These are phyloP conservation scores for Isoetes taiwanensis DNA, from an alignment of 75 land plant species.

Conservation along the genomic window DNA sequence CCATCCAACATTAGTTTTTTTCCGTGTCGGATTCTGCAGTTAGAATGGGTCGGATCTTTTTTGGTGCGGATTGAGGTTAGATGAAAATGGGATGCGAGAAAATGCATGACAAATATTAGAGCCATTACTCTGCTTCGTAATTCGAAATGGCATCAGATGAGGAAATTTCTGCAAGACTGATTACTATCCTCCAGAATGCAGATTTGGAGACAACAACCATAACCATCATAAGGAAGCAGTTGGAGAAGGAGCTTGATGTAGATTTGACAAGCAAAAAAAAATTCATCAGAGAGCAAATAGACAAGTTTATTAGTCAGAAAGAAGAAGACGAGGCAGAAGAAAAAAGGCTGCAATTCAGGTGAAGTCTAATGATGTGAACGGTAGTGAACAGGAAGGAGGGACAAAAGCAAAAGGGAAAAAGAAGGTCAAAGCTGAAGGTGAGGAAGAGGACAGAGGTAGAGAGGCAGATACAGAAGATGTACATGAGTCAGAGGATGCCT, in stretches of 20 bases:
- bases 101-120: too few species aligned
- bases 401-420: constrained; percentile 4
- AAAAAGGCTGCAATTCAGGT: too few species aligned
- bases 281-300: constrained; percentile 75
- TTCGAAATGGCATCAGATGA: constrained; percentile 71
- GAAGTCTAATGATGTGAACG: background rate
- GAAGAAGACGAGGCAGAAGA: constrained; percentile 19
- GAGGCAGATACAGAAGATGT: constrained; percentile 30
- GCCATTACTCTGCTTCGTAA: too few species aligned
- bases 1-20: too few species aligned
- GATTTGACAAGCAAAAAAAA: constrained; percentile 56
- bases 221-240: constrained; percentile 38
- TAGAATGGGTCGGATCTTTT: too few species aligned
- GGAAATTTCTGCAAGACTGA: constrained; percentile 51
- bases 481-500: constrained; percentile 22
- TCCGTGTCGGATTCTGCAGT: too few species aligned
- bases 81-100: too few species aligned
- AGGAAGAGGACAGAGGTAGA: constrained; percentile 17
- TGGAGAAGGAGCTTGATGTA: constrained; percentile 61
- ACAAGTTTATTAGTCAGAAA: constrained; percentile 35
- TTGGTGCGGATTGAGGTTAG: too few species aligned
- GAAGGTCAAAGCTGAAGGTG: constrained; percentile 2
- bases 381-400: background rate
- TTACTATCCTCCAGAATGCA: constrained; percentile 41
- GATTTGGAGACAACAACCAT: constrained; percentile 65